Conservation (phyloP, 306 rosid species). For the Lathyrus sativus region DNA sequence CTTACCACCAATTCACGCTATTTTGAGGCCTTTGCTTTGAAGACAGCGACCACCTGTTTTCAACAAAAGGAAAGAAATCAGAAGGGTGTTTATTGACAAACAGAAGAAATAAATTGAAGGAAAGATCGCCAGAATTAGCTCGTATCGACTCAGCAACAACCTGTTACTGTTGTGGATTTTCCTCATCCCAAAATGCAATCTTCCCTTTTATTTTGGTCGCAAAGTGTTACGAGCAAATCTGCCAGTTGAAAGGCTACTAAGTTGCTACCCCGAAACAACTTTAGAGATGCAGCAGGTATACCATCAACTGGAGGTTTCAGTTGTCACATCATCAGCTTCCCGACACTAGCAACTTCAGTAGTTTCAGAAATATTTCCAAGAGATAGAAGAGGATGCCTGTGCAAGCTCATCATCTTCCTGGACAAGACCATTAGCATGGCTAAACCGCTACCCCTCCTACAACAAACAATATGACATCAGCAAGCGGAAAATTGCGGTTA, state of each 20-base stretch:
- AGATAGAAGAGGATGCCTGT: constrained; percentile 88
- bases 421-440: constrained; percentile 94
- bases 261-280: constrained; percentile 83
- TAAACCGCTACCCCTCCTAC: constrained; percentile 95
- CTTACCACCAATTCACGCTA: no score
- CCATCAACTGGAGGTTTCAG: constrained; percentile 92
- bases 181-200: no score
- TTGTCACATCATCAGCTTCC: constrained; percentile 71
- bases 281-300: constrained; percentile 73
- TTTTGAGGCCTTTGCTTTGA: no score
- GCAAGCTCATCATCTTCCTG: constrained; percentile 99
- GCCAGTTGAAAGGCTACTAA: constrained; percentile 81
- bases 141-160: no score
- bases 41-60: no score
- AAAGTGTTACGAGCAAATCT: constrained; percentile 89
- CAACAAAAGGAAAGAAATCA: no score
- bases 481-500: no score
- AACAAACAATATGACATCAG: no score
- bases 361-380: constrained; percentile 90
- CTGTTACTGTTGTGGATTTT: no score
- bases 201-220: constrained; percentile 87
- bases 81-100: no score
- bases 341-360: constrained; percentile 71
- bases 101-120: no score
- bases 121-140: no score